These are phyloP conservation scores for Aspergillus candidus DNA, from an alignment of 2,329 filamentous ascomycete genomes.

Conservation along the genomic window DNA sequence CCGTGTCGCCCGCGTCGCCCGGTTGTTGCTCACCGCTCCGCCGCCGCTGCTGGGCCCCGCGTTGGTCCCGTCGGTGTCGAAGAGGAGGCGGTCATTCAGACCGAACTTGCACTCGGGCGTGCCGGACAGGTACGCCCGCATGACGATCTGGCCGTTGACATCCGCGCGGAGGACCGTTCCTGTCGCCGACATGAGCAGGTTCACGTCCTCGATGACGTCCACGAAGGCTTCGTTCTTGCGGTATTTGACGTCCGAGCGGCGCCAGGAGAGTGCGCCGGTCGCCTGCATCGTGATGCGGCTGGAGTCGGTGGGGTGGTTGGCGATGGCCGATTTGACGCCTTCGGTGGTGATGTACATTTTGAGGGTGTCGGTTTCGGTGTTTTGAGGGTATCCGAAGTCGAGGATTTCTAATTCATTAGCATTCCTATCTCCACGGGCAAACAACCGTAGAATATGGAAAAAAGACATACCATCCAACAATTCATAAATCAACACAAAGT, in stretches of 20 bases:
- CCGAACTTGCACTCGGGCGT: conserved; percentile 99
- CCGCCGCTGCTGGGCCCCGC: conserved; percentile 30
- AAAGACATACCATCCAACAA: conserved; percentile 63
- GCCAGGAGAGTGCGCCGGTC: conserved; percentile 92
- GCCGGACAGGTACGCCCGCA: conserved; percentile 94
- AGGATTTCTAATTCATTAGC: no score
- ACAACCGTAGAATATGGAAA: neutral
- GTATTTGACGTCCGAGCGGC: conserved; percentile 95
- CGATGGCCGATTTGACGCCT: conserved; percentile 77
- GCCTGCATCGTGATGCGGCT: conserved; percentile 99
- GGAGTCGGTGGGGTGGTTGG: conserved; percentile 72
- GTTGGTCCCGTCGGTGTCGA: conserved; percentile 69
- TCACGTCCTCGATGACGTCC: conserved; percentile 98
- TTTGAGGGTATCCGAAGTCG: conserved; percentile 98
- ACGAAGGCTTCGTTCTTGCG: conserved; percentile 99
- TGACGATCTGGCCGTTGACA: conserved; percentile 94
- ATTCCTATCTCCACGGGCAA: no score
- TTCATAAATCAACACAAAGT: conserved; percentile 98
- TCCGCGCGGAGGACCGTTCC: conserved; percentile 92
- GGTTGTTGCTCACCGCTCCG: conserved; percentile 44
- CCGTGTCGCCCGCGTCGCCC: conserved; percentile 77
- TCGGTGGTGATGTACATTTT: conserved; percentile 99
- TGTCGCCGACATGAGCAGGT: conserved; percentile 96
- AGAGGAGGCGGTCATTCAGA: conserved; percentile 85
- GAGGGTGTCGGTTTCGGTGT: conserved; percentile 95